Evolutionary conservation across 2,329 filamentous ascomycete genomes (phyloP).

Genomic region (Cryphonectria carpinicola): DNA sequence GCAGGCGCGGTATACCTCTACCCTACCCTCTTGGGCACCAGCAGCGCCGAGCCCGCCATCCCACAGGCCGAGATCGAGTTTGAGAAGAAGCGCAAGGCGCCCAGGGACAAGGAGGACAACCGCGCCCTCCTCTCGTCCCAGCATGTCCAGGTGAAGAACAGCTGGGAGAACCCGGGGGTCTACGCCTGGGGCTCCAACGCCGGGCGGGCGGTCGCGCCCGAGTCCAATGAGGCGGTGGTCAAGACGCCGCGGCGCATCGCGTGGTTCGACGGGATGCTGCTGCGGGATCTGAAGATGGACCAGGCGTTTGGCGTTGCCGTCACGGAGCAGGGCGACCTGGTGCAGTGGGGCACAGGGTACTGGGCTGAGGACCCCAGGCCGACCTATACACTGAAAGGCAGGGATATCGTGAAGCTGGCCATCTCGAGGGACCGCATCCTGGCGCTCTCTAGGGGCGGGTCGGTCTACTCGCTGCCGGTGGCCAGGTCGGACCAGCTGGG

Average conservation of each 20-base stretch:
- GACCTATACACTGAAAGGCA: constrained; percentile 74
- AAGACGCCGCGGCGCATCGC: constrained; percentile 79
- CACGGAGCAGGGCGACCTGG: constrained; percentile 81
- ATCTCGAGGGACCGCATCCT: constrained; percentile 84
- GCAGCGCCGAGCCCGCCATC: constrained; percentile 24
- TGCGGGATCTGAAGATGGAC: constrained; percentile 87
- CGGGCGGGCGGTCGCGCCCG: constrained; percentile 83
- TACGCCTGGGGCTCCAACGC: constrained; percentile 93
- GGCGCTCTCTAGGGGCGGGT: constrained; percentile 73
- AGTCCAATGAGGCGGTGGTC: constrained; percentile 74
- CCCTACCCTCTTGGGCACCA: constrained; percentile 28
- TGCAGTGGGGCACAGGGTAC: constrained; percentile 89
- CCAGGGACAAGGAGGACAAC: constrained; percentile 70
- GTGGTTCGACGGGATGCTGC: constrained; percentile 81
- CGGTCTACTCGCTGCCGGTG: constrained; percentile 83
- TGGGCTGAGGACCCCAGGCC: constrained; percentile 67
- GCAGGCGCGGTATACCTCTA: constrained; percentile 24
- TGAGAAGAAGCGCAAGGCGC: constrained; percentile 65
- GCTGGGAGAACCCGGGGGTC: constrained; percentile 81
- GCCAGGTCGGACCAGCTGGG: constrained; percentile 70
- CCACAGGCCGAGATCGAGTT: constrained; percentile 63
- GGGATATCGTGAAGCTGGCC: constrained; percentile 75
- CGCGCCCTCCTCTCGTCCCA: constrained; percentile 80
- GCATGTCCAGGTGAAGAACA: constrained; percentile 84
- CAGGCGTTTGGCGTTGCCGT: constrained; percentile 83